phyloP scores from a whole-genome alignment of 371 early-diverging fungal genomes.

The Mucor plumbeus region DNA sequence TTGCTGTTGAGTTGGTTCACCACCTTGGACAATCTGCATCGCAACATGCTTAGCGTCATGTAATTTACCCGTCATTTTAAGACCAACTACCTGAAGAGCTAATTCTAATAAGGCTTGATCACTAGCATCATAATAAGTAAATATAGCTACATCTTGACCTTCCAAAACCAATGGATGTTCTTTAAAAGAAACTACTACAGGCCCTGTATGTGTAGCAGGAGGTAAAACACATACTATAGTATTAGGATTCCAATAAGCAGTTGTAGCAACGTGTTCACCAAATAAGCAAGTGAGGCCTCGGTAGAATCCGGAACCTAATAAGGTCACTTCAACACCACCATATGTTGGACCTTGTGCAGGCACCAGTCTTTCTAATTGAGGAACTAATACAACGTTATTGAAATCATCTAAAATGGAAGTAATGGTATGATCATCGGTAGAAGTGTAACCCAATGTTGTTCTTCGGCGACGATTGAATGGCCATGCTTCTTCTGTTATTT shows the following conservation, averaged over 20 bases:
- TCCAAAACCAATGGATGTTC: conserved; percentile 50
- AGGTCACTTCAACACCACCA: conserved; percentile 80
- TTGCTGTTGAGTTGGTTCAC: conserved; percentile 39
- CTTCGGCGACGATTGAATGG: conserved; percentile 24
- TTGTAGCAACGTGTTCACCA: conserved; percentile 52
- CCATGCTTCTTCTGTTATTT: conserved; percentile 12
- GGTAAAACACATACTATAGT: conserved; percentile 82
- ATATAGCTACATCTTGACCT: conserved; percentile 50
- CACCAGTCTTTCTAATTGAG: conserved; percentile 59
- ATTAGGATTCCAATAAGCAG: conserved; percentile 64
- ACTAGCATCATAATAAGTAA: conserved; percentile 65
- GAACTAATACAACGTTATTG: conserved; percentile 29
- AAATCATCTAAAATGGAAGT: conserved; percentile 7
- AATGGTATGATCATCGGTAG: not conserved
- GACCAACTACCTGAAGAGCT: conserved; percentile 79
- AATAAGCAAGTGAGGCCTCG: conserved; percentile 59
- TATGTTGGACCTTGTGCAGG: conserved; percentile 77
- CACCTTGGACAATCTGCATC: conserved; percentile 65
- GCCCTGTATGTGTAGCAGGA: conserved; percentile 72
- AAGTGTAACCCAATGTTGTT: conserved; percentile 6
- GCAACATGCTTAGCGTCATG: conserved; percentile 71
- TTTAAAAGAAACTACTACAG: conserved; percentile 75
- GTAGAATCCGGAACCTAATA: conserved; percentile 77
- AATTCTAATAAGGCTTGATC: conserved; percentile 85
- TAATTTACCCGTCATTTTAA: conserved; percentile 74